These are phyloP conservation scores for Globisporangium cystogenes DNA, from an alignment of 352 stramenopile species.

Conservation along the genomic window DNA sequence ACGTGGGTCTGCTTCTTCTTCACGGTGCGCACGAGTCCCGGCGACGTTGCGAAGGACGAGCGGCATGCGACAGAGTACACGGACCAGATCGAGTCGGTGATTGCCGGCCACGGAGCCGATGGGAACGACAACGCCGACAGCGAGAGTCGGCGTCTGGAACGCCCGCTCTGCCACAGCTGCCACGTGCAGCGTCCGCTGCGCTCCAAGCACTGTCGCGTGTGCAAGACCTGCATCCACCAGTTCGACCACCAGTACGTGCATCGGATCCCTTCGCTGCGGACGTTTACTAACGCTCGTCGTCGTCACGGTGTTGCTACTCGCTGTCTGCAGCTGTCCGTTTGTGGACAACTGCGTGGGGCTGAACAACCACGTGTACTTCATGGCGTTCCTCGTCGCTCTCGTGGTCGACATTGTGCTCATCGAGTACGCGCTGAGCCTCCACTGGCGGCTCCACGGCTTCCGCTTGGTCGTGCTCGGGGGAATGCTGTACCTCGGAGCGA, in stretches of 20 bases:
- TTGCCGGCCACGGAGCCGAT: slow-evolving; percentile 16
- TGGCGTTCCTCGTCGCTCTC: slow-evolving; percentile 53
- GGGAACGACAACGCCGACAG: slow-evolving; percentile 7
- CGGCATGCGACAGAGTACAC: slow-evolving; percentile 44
- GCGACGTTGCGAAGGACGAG: slow-evolving; percentile 32
- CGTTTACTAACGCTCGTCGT: neutral
- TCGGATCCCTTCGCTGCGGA: slow-evolving; percentile 84
- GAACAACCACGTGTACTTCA: slow-evolving; percentile 94
- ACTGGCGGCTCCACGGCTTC: slow-evolving; percentile 39
- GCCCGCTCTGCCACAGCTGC: slow-evolving; percentile 80
- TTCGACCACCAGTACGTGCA: slow-evolving; percentile 96
- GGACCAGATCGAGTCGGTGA: slow-evolving; percentile 44
- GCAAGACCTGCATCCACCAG: slow-evolving; percentile 91
- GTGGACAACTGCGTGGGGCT: slow-evolving; percentile 98
- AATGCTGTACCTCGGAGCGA: slow-evolving; percentile 40
- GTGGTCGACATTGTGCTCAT: slow-evolving; percentile 37
- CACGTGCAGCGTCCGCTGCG: slow-evolving; percentile 68
- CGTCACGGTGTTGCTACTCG: too few relatives aligned
- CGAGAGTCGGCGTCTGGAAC: slow-evolving; percentile 46
- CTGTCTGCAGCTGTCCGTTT: slow-evolving; percentile 83
- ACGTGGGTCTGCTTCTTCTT: slow-evolving; percentile 66
- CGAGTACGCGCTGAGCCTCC: slow-evolving; percentile 55
- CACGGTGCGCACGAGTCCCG: slow-evolving; percentile 51
- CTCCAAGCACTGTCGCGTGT: slow-evolving; percentile 89
- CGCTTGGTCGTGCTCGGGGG: slow-evolving; percentile 20